These are phyloP conservation scores for Pyrenophora teres DNA, from an alignment of 2,329 filamentous ascomycete species.

Conservation along the genomic window DNA sequence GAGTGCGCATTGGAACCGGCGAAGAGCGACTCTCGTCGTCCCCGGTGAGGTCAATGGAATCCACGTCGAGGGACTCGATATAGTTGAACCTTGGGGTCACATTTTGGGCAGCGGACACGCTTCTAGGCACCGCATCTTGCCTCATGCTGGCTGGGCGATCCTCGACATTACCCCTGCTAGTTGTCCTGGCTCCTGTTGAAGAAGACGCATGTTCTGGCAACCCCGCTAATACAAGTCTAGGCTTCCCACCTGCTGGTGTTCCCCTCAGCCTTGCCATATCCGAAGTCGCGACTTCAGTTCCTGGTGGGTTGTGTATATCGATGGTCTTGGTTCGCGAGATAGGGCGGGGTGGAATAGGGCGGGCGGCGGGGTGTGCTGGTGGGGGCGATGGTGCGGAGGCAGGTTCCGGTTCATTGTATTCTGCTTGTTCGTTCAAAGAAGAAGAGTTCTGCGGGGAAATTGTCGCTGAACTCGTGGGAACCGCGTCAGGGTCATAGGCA, in stretches of 20 bases:
- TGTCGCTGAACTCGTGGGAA: conserved; percentile 27
- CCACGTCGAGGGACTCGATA: conserved; percentile 27
- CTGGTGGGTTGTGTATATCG: conserved; percentile 32
- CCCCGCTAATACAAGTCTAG: conserved; percentile 40
- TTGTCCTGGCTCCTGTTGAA: conserved; percentile 2
- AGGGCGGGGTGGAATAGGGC: conserved; percentile 25
- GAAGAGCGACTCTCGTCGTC: conserved; percentile 26
- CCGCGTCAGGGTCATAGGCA: conserved; percentile 35
- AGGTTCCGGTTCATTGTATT: conserved; percentile 28
- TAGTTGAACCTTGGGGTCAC: conserved; percentile 11
- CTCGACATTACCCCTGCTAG: background rate
- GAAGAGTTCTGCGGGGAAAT: conserved; percentile 20
- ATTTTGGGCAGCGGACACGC: conserved; percentile 12
- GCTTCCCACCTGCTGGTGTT: conserved; percentile 51
- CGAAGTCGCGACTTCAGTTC: conserved; percentile 7
- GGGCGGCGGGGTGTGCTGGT: conserved; percentile 16
- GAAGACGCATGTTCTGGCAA: conserved; percentile 21
- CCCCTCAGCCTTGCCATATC: conserved; percentile 53
- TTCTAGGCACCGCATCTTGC: background rate
- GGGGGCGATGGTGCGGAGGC: conserved; percentile 17
- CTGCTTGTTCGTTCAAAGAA: conserved; percentile 10
- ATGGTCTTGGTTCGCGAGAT: conserved; percentile 26
- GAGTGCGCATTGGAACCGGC: conserved; percentile 20
- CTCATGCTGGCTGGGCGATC: background rate
- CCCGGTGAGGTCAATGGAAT: conserved; percentile 47